Percentiles rank a stretch among this genome's conserved stretches.
Evolutionary conservation across 257 asterid genomes (phyloP).

Genomic region (Nemophila menziesii): DNA sequence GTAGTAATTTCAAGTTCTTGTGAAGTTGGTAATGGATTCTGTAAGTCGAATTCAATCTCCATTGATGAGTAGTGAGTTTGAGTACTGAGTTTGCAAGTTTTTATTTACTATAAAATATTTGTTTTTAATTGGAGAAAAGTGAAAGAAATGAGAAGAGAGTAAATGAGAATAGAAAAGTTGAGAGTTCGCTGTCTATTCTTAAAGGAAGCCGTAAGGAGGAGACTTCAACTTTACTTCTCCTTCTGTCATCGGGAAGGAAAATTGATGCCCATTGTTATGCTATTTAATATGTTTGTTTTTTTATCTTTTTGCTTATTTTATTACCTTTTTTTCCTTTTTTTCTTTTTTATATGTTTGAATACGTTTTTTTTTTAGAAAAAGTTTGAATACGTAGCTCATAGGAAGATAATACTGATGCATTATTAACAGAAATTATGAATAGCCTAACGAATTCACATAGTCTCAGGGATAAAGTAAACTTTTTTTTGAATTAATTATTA

Average conservation of each 20-base stretch:
- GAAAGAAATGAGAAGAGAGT: neutral
- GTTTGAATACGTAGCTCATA: no score
- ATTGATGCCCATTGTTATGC: neutral
- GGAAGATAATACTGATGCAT: no score
- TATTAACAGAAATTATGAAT: no score
- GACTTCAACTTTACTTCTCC: slow-evolving; percentile 15
- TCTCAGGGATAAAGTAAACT: no score
- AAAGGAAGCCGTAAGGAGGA: slow-evolving; percentile 14
- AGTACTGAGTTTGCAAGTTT: neutral
- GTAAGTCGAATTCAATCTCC: slow-evolving; percentile 52
- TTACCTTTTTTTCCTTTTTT: neutral
- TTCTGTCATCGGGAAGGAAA: slow-evolving; percentile 12
- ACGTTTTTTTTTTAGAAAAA: no score
- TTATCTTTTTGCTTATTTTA: neutral
- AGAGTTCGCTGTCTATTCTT: slow-evolving; percentile 17
- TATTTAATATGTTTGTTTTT: neutral
- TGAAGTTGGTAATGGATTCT: slow-evolving; percentile 40
- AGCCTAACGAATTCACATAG: no score
- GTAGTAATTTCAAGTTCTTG: slow-evolving; percentile 8
- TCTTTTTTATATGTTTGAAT: no score
- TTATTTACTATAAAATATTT: no score
- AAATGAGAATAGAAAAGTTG: slow-evolving; percentile 11
- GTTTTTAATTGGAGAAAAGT: neutral
- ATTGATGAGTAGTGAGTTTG: slow-evolving; percentile 22
- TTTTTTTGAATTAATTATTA: no score